Percentiles rank a stretch among this genome's conserved stretches.
phyloP scores from a whole-genome alignment of 2,329 filamentous ascomycete species.

The Fusarium sp. region DNA sequence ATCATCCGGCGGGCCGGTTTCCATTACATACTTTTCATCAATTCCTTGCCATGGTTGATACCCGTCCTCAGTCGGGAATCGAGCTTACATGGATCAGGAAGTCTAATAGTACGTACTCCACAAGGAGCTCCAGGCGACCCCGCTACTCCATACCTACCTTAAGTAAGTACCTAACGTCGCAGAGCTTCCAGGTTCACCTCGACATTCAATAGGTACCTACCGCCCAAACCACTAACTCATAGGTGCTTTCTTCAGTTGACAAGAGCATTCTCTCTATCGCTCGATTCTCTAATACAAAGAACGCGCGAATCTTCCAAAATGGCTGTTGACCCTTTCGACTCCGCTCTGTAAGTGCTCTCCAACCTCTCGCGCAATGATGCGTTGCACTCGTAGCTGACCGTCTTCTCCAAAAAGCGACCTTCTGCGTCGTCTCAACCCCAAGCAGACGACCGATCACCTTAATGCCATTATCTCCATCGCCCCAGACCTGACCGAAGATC shows the following conservation, averaged over 20 bases:
- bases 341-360: slow-evolving; percentile 74
- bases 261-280: neutral
- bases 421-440: slow-evolving; percentile 96
- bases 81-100: slow-evolving; percentile 22
- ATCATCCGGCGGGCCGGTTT: neutral
- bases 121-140: slow-evolving; percentile 43
- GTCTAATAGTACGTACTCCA: slow-evolving; percentile 35
- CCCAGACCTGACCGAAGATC: slow-evolving; percentile 94
- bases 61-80: slow-evolving; percentile 2
- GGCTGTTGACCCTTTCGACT: slow-evolving; percentile 78
- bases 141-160: slow-evolving; percentile 40
- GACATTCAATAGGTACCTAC: slow-evolving; percentile 9
- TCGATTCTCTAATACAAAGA: neutral
- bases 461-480: slow-evolving; percentile 88
- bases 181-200: slow-evolving; percentile 32
- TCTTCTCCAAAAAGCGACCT: slow-evolving; percentile 78
- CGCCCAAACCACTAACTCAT: slow-evolving; percentile 13
- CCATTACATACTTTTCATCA: neutral
- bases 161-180: too few relatives aligned
- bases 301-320: slow-evolving; percentile 49
- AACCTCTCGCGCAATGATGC: slow-evolving; percentile 6
- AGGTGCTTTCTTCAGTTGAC: slow-evolving; percentile 2
- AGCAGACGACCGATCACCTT: slow-evolving; percentile 89
- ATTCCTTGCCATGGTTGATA: neutral
- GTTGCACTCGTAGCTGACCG: slow-evolving; percentile 26